Evolutionary conservation across 176 grass and related monocot species (phyloP), one percentile per base, ranked within the genome.

Genomic region (Microstegium vimineum): DNA sequence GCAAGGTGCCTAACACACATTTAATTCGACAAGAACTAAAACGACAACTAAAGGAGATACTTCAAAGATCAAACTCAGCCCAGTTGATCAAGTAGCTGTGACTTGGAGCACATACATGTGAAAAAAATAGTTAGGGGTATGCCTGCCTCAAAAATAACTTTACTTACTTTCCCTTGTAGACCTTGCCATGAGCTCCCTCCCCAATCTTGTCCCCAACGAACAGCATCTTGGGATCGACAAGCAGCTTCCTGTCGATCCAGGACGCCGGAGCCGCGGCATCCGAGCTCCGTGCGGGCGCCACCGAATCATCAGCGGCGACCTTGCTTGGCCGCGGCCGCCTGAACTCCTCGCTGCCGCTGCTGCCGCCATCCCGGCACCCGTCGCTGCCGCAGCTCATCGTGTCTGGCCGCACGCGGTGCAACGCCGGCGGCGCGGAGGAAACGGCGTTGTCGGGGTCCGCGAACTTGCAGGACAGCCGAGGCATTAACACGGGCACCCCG

Each of bases 121-220:
- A 38, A 81, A 76, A 76, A 45, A 45, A 37, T 56, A 52, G 65
- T 62, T 60, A 65, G 12, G 25, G 57, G 46, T 61, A 81, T 49
- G 57, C 65, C 74, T 41, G 6, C 30, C 11, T 60, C 28, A 66
- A 52, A 89, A n/a, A 45, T 46, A 25, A 1, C 2, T 82, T 25
- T 6, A 82, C 96, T 88, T 90, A 99, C 96, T 95, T 99, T 27
- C 96, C 96, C 90, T 92, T 92, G 52, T 99, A 99, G 89, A 99
- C 96, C 73, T 95, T 99, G 11, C 92, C 96, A 38, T 99, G 96
- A 81, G 96, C 96, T 37, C 96, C 96, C 87, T 99, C 96, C 79
- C 96, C 96, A 43, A 99, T 95, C 83, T 92, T 95, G 68, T 91
- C 86, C 52, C 89, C 89, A 63, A 99, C 84, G 80, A 93, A 99